Percentiles rank a stretch among this genome's conserved stretches.
Conservation (phyloP, 2,329 filamentous ascomycete species). For the Dothiorella sarmentorum region DNA sequence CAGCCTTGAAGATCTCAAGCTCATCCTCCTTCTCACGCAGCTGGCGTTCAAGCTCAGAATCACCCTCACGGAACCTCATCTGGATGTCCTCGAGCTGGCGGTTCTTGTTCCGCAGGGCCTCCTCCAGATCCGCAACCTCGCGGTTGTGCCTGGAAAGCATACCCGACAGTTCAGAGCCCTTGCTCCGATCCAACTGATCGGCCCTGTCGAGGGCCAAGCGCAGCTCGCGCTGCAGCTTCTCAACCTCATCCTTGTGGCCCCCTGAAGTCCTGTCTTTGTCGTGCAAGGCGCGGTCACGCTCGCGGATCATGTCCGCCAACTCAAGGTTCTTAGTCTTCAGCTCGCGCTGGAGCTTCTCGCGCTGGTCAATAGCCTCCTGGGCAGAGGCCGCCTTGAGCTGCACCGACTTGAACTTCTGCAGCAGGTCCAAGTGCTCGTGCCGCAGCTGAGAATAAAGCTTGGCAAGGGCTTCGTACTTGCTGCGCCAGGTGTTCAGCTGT, state of each 20-base stretch:
- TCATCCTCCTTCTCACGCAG: slow-evolving; percentile 96
- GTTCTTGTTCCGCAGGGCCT: slow-evolving; percentile 82
- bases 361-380: slow-evolving; percentile 90
- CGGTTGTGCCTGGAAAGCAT: slow-evolving; percentile 96
- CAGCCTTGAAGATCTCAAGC: slow-evolving; percentile 95
- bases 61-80: slow-evolving; percentile 72
- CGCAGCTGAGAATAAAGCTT: slow-evolving; percentile 96
- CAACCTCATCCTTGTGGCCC: slow-evolving; percentile 85
- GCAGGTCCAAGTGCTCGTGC: slow-evolving; percentile 87
- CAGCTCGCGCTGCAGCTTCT: slow-evolving; percentile 91
- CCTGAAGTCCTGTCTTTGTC: slow-evolving; percentile 87
- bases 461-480: slow-evolving; percentile 93
- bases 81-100: slow-evolving; percentile 81
- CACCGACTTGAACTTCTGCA: slow-evolving; percentile 94
- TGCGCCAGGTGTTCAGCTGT: slow-evolving; percentile 95
- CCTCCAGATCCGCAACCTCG: slow-evolving; percentile 94
- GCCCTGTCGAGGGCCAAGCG: slow-evolving; percentile 87
- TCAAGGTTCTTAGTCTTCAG: slow-evolving; percentile 99
- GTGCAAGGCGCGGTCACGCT: slow-evolving; percentile 87
- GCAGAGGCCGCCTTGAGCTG: slow-evolving; percentile 96
- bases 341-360: slow-evolving; percentile 93
- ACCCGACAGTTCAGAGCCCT: slow-evolving; percentile 90
- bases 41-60: slow-evolving; percentile 78
- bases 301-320: slow-evolving; percentile 95
- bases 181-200: slow-evolving; percentile 86